Evolutionary conservation across 108 stramenopile species (phyloP).

Genomic region (Epipyxis sp.): DNA sequence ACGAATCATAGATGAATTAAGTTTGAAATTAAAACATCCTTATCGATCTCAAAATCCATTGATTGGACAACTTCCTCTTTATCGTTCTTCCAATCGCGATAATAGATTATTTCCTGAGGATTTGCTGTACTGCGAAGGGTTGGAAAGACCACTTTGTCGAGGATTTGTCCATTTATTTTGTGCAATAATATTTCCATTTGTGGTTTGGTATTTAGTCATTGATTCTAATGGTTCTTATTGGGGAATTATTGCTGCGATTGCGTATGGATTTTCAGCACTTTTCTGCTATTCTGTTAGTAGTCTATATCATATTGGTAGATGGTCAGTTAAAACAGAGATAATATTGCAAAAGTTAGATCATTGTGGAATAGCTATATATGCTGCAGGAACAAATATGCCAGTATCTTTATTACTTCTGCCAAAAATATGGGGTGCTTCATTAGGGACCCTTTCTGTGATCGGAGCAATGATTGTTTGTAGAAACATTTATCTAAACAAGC

Average conservation of each 20-base stretch:
- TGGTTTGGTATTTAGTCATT: not conserved
- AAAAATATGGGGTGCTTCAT: not conserved
- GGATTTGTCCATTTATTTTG: constrained; percentile 13
- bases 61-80: too few species aligned
- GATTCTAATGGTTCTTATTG: not conserved
- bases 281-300: constrained; percentile 9
- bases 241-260: not conserved
- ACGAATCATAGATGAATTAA: too few species aligned
- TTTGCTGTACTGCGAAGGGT: constrained; percentile 14
- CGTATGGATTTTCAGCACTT: not conserved
- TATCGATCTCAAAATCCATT: too few species aligned
- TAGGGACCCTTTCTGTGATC: constrained; percentile 1
- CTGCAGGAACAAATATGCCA: constrained; percentile 8
- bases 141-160: constrained; percentile 2
- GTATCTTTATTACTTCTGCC: constrained; percentile 7
- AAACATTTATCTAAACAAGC: constrained; percentile 5
- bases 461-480: not conserved
- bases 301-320: constrained; percentile 22
- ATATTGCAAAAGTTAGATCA: constrained; percentile 29
- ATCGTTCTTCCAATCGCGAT: too few species aligned
- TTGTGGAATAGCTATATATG: constrained; percentile 30
- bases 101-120: constrained; percentile 7
- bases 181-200: constrained; percentile 11
- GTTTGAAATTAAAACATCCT: too few species aligned
- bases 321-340: constrained; percentile 3